Conservation (phyloP, 495 filamentous ascomycete species). For the Penicillium antarcticum region DNA sequence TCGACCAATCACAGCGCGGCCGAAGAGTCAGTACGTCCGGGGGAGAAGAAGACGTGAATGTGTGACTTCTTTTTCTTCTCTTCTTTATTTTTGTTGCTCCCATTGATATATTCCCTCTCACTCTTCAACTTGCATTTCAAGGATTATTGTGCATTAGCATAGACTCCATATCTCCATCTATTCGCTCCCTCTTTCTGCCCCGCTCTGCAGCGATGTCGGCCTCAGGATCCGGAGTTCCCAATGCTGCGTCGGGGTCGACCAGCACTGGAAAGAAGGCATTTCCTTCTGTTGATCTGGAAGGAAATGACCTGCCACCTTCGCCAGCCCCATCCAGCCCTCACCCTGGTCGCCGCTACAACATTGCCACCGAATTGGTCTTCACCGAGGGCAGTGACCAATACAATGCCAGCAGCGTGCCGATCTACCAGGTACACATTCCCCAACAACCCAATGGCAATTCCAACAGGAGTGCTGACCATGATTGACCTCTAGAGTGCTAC, state of each 20-base stretch:
- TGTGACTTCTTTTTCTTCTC: neutral
- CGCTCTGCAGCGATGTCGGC: slow-evolving; percentile 48
- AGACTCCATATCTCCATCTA: neutral
- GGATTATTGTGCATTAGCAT: neutral
- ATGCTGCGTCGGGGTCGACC: slow-evolving; percentile 20
- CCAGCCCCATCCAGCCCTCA: slow-evolving; percentile 90
- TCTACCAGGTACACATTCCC: slow-evolving; percentile 68
- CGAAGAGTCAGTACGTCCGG: slow-evolving; percentile 21
- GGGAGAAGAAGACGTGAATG: slow-evolving; percentile 3
- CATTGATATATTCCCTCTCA: neutral
- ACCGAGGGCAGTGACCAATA: slow-evolving; percentile 95
- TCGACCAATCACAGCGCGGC: slow-evolving; percentile 24
- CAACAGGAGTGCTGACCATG: slow-evolving; percentile 8
- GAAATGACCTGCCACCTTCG: slow-evolving; percentile 88
- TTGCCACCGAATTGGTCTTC: slow-evolving; percentile 94
- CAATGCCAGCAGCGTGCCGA: slow-evolving; percentile 89
- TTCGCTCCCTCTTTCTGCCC: slow-evolving; percentile 16
- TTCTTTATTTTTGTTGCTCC: slow-evolving; percentile 10
- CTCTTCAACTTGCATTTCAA: slow-evolving; percentile 1
- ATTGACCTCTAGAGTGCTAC: slow-evolving; percentile 70
- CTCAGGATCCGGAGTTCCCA: slow-evolving; percentile 34
- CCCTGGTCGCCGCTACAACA: slow-evolving; percentile 78
- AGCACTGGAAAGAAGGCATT: slow-evolving; percentile 63
- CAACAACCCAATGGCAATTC: neutral
- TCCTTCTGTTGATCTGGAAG: slow-evolving; percentile 74